Evolutionary conservation across 176 grass and related monocot genomes (phyloP).

Genomic region (Musa acuminata): DNA sequence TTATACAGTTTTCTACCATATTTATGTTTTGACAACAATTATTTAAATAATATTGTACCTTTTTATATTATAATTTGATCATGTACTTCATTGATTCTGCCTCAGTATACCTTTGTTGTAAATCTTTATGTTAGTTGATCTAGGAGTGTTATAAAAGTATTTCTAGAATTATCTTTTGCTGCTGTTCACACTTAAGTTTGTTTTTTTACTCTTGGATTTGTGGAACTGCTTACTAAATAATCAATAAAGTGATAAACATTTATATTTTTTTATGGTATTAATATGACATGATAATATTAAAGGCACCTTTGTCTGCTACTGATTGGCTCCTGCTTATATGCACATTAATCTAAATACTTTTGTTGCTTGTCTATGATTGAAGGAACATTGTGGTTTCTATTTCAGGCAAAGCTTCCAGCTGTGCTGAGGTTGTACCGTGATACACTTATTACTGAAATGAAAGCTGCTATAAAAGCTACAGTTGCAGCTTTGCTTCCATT

Average conservation of each 20-base stretch:
- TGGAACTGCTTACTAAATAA: background rate
- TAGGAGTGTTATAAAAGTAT: background rate
- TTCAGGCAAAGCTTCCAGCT: slow-evolving; percentile 77
- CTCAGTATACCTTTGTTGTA: background rate
- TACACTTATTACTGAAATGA: slow-evolving; percentile 96
- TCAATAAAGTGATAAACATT: background rate
- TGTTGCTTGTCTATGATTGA: background rate
- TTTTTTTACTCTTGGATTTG: background rate
- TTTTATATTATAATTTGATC: background rate
- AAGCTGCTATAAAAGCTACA: slow-evolving; percentile 91
- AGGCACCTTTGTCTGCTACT: background rate
- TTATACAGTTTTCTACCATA: background rate
- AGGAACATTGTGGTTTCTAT: slow-evolving; percentile 12
- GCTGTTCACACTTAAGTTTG: background rate
- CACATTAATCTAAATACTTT: background rate
- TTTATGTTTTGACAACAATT: background rate
- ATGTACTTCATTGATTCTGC: background rate
- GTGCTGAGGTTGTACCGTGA: slow-evolving; percentile 91
- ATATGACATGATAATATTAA: background rate
- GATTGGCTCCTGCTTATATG: background rate
- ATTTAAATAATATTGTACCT: background rate
- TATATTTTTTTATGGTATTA: background rate
- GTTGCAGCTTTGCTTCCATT: slow-evolving; percentile 87
- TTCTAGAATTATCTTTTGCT: background rate
- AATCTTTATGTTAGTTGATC: background rate